Conservation (phyloP, 2,329 filamentous ascomycete genomes). For the Teratosphaeria destructans region DNA sequence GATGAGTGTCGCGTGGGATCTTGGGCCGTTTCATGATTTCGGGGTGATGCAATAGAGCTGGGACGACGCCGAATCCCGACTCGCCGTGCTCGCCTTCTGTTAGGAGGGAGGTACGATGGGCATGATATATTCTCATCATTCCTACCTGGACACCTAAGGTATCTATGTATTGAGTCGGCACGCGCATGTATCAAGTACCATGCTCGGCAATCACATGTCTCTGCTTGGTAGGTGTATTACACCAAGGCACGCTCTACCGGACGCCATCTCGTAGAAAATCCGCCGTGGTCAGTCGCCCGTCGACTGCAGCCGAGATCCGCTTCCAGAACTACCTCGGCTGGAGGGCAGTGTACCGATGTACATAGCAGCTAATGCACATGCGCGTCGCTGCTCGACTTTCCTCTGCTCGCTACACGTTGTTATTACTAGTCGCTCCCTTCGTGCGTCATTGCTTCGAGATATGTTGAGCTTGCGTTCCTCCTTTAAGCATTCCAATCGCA, state of each 20-base stretch:
- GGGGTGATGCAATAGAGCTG: neutral
- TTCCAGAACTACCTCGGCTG: neutral
- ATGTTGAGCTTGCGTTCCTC: neutral
- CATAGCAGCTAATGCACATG: neutral
- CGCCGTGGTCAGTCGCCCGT: neutral
- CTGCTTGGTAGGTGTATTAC: no score
- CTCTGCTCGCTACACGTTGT: neutral
- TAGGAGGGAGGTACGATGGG: no score
- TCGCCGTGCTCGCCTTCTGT: no score
- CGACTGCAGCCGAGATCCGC: neutral
- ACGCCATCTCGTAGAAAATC: neutral
- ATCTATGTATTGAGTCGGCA: no score
- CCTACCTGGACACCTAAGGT: no score
- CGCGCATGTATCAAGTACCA: no score
- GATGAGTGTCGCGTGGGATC: neutral
- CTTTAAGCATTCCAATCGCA: neutral
- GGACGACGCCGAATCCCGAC: neutral
- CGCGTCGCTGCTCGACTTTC: neutral
- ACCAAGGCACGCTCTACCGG: neutral
- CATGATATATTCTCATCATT: no score
- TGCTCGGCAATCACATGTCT: no score
- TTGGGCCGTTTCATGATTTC: neutral
- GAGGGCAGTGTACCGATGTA: neutral
- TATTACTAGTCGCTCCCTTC: neutral
- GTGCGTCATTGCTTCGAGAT: neutral